These are phyloP conservation scores for Plasmopara muralis DNA, from an alignment of 352 stramenopile genomes.

Conservation along the genomic window DNA sequence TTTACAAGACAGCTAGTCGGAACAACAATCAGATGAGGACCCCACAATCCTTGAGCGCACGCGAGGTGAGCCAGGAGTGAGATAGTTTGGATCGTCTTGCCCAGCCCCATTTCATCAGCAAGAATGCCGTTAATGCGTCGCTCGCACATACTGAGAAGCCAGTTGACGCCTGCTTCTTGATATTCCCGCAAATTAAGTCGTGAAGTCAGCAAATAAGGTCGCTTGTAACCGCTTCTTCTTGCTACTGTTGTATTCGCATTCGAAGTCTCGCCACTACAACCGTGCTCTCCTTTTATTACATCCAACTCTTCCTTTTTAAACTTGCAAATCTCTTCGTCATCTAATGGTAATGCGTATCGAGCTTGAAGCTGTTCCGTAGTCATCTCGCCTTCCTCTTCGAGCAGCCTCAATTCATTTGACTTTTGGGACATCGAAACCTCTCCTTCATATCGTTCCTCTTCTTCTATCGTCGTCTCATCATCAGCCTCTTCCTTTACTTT, in stretches of 20 bases:
- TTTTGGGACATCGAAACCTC: conserved; percentile 34
- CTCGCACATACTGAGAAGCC: conserved; percentile 97
- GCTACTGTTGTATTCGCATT: too few species aligned
- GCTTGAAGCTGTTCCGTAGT: conserved; percentile 83
- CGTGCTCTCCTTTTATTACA: too few species aligned
- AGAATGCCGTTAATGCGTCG: conserved; percentile 98
- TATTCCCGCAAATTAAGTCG: conserved; percentile 68
- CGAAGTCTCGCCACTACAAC: too few species aligned
- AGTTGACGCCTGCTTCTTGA: conserved; percentile 91
- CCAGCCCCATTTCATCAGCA: conserved; percentile 94
- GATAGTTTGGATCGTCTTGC: conserved; percentile 99
- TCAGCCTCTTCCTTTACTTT: conserved; percentile 23
- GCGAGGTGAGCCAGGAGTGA: conserved; percentile 94
- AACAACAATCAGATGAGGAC: conserved; percentile 97
- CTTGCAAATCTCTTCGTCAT: conserved; percentile 3
- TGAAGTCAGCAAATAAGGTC: conserved; percentile 64
- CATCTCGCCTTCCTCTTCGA: conserved; percentile 90
- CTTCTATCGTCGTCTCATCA: conserved; percentile 88
- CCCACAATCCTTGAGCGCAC: conserved; percentile 89
- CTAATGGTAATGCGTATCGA: conserved; percentile 29
- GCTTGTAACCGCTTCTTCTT: conserved; percentile 38
- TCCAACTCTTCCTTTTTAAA: too few species aligned
- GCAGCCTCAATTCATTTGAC: conserved; percentile 78
- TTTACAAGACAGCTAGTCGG: conserved; percentile 98
- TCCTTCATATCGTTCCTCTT: conserved; percentile 53